A percentile compares a stretch with the other conserved stretches of the same genome.
These are phyloP conservation scores for Acmispon strigosus DNA, from an alignment of 306 rosid species.

Conservation along the genomic window DNA sequence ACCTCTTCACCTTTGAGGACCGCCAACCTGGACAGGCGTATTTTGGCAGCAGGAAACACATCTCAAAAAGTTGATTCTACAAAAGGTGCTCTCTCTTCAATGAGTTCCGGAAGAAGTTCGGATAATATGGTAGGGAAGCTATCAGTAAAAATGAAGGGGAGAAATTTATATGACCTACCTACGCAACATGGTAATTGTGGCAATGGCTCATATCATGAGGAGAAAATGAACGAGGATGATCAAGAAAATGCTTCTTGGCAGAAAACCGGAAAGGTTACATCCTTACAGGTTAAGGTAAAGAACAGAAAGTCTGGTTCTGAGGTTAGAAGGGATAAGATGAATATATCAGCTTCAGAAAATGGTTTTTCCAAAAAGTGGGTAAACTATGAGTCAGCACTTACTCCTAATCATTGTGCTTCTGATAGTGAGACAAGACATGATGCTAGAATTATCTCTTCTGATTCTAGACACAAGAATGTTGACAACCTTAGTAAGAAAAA, in stretches of 20 bases:
- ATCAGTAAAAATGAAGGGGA: slow-evolving; percentile 22
- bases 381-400: slow-evolving; percentile 26
- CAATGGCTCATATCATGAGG: slow-evolving; percentile 22
- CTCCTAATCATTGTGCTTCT: slow-evolving; percentile 14
- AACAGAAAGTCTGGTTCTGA: slow-evolving; percentile 28
- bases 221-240: slow-evolving; percentile 23
- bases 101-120: slow-evolving; percentile 16
- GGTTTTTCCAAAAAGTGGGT: slow-evolving; percentile 31
- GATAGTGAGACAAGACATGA: slow-evolving; percentile 18
- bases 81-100: slow-evolving; percentile 19
- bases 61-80: slow-evolving; percentile 23
- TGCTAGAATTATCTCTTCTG: slow-evolving; percentile 15
- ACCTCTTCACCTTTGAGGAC: slow-evolving; percentile 56
- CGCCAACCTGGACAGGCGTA: slow-evolving; percentile 30
- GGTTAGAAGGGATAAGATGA: slow-evolving; percentile 25
- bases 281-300: slow-evolving; percentile 29
- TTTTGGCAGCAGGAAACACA: slow-evolving; percentile 19
- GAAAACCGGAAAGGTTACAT: slow-evolving; percentile 29
- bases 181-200: slow-evolving; percentile 21
- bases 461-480: slow-evolving; percentile 19
- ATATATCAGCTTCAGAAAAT: slow-evolving; percentile 31
- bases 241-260: slow-evolving; percentile 28
- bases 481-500: slow-evolving; percentile 16
- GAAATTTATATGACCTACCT: background rate
- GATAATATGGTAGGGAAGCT: slow-evolving; percentile 21